phyloP scores from a whole-genome alignment of 345 rosid species.

The Bruguiera parviflora region DNA sequence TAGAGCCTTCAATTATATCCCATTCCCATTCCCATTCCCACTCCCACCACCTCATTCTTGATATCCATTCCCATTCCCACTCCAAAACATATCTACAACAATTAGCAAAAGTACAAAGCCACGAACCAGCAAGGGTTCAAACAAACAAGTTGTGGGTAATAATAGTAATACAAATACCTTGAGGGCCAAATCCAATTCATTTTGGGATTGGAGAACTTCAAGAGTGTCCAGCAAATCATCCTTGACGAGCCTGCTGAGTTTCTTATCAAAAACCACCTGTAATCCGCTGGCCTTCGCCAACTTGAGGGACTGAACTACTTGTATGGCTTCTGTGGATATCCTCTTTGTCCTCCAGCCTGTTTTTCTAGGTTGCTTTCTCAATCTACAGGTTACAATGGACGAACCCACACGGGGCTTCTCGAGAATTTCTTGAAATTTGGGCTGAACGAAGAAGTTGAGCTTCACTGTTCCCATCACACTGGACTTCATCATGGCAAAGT shows the following conservation, averaged over 20 bases:
- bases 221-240: constrained; percentile 48
- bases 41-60: too few relatives aligned
- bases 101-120: not conserved
- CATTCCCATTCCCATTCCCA: too few relatives aligned
- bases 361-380: constrained; percentile 35
- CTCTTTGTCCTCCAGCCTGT: constrained; percentile 45
- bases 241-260: constrained; percentile 52
- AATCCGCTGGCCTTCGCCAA: constrained; percentile 41
- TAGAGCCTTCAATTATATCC: too few relatives aligned
- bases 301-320: constrained; percentile 55
- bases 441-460: constrained; percentile 13
- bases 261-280: constrained; percentile 26
- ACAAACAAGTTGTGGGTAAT: not conserved
- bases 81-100: not conserved
- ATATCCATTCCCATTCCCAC: too few relatives aligned
- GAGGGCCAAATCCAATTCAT: constrained; percentile 47
- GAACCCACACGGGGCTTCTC: not conserved
- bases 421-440: constrained; percentile 7
- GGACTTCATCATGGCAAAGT: not conserved
- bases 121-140: not conserved
- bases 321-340: constrained; percentile 53
- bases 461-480: constrained; percentile 20
- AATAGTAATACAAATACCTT: constrained; percentile 20
- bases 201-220: constrained; percentile 45
- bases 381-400: constrained; percentile 37